Percentiles rank a stretch among this genome's conserved stretches.
Evolutionary conservation across 106 monocot species (phyloP).

Genomic region (Iris macrosiphon): DNA sequence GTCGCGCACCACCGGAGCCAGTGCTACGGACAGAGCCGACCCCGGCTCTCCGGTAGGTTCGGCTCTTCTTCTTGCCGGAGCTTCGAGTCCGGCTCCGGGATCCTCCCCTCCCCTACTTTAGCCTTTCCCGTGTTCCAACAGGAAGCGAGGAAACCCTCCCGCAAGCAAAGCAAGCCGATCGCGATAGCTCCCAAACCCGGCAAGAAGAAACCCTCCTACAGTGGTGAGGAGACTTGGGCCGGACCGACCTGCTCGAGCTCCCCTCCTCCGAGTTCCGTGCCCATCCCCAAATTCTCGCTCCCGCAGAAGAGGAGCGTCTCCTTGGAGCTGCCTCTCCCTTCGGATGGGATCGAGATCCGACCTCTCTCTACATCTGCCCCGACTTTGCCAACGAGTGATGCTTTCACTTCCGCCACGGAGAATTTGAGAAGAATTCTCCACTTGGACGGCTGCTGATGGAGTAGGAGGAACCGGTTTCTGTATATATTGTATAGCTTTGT

Average conservation of each 20-base stretch:
- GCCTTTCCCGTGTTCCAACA: constrained; percentile 2
- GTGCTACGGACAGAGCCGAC: constrained; percentile 3
- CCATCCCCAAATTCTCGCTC: constrained; percentile 67
- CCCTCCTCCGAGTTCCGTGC: constrained; percentile 66
- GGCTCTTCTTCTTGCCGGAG: constrained; percentile 17
- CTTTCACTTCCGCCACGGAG: constrained; percentile 16
- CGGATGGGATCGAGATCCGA: neutral
- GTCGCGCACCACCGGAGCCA: constrained; percentile 23
- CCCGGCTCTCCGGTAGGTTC: constrained; percentile 10
- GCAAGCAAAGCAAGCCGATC: constrained; percentile 32
- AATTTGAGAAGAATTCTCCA: constrained; percentile 22
- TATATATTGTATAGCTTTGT: constrained; percentile 14
- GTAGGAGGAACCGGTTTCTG: neutral
- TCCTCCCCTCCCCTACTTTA: constrained; percentile 13
- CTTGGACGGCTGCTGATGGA: constrained; percentile 6
- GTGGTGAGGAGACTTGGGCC: constrained; percentile 51
- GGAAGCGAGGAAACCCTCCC: constrained; percentile 1
- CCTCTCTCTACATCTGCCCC: constrained; percentile 19
- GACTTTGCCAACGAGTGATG: constrained; percentile 15
- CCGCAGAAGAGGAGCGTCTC: constrained; percentile 41
- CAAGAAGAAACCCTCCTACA: constrained; percentile 4
- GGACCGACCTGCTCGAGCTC: constrained; percentile 66
- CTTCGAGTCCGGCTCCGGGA: constrained; percentile 21
- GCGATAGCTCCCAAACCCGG: constrained; percentile 18
- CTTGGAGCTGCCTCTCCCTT: constrained; percentile 20